A percentile compares a stretch with the other conserved stretches of the same genome.
These are phyloP conservation scores for Vanrija humicola DNA, from an alignment of 1,284 basidiomycete species.

Conservation along the genomic window DNA sequence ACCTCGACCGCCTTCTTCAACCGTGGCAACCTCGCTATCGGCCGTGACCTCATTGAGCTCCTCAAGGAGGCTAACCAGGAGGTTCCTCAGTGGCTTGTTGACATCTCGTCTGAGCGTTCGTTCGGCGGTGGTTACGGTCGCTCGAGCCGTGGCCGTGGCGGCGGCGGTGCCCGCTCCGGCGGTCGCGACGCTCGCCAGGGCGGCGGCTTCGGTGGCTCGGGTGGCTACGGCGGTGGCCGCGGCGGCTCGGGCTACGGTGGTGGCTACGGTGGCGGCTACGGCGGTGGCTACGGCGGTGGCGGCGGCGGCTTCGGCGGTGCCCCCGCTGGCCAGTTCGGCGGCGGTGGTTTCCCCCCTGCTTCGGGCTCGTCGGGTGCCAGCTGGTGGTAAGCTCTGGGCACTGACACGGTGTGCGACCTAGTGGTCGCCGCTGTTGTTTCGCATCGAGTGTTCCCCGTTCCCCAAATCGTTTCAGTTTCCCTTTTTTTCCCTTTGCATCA, in stretches of 20 bases:
- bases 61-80: slow-evolving; percentile 97
- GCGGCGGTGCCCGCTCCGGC: slow-evolving; percentile 59
- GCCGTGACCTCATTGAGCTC: slow-evolving; percentile 84
- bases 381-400: slow-evolving; percentile 41
- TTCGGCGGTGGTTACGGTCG: slow-evolving; percentile 60
- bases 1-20: slow-evolving; percentile 93
- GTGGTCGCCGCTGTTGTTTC: background rate
- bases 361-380: slow-evolving; percentile 47
- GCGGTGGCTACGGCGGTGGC: slow-evolving; percentile 56
- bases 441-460: background rate
- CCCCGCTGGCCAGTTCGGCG: slow-evolving; percentile 42
- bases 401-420: background rate
- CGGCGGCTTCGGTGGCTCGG: slow-evolving; percentile 50
- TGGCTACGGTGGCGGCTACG: slow-evolving; percentile 61
- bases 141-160: slow-evolving; percentile 56
- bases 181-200: slow-evolving; percentile 53
- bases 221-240: slow-evolving; percentile 31
- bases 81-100: slow-evolving; percentile 86
- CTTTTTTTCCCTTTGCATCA: slow-evolving; percentile 1
- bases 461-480: slow-evolving; percentile 1
- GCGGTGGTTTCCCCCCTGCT: slow-evolving; percentile 42
- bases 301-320: slow-evolving; percentile 59
- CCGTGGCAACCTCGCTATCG: slow-evolving; percentile 85
- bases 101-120: slow-evolving; percentile 74
- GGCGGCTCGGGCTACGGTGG: slow-evolving; percentile 48